Base-by-base conservation (phyloP, 768 basidiomycete genomes). In the Rhodotorula babjevae region DNA sequence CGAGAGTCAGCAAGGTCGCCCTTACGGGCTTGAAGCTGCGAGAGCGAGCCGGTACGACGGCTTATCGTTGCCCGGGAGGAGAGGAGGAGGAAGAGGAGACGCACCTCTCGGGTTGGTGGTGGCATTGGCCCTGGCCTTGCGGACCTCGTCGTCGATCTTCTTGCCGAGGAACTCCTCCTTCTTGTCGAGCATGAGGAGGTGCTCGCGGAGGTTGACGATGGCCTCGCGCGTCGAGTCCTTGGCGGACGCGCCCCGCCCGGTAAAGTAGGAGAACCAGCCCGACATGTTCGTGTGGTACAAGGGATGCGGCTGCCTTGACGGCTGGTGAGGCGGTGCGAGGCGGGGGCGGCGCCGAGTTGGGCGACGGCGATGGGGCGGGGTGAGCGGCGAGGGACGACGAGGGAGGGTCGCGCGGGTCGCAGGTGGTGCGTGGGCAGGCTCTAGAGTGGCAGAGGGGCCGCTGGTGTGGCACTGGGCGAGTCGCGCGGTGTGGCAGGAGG, bases 101-200 rank as follows among this genome's bases (percentile, higher is more conserved):
- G 81, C 81, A 97, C 95, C 88, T 79, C 87, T 82, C 84, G 95
- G 95, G 82, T 97, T 98, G 63, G 89, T 87, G 61, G 95, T 91
- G 58, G 92, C 94, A 81, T 97, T 96, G 46, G 89, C 87, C 81
- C 86, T 89, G 25, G 96, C 96, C 84, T 92, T 95, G 85, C 88
- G 88, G 78, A 87, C 76, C 79, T 98, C 95, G 75, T 96, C 93
- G 65, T 95, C 93, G 76, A 96, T 91, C 87, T 94, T 93, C 87
- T 91, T 93, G 85, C 90, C 89, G 73, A 97, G 84, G 82, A 91
- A 85, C 81, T 98, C 95, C 84, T 97, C 96, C 85, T 95, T 97
- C 92, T 97, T 99, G 87, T 97, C 93, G 77, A 98, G 88, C 88
- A 95, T 90, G 82, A 92, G 87, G 73, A 97, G 86, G 81, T 98